Percentiles rank a stretch among this genome's conserved stretches.
Evolutionary conservation across 208 protist genomes (phyloP).

Genomic region (Angomonas deanei): DNA sequence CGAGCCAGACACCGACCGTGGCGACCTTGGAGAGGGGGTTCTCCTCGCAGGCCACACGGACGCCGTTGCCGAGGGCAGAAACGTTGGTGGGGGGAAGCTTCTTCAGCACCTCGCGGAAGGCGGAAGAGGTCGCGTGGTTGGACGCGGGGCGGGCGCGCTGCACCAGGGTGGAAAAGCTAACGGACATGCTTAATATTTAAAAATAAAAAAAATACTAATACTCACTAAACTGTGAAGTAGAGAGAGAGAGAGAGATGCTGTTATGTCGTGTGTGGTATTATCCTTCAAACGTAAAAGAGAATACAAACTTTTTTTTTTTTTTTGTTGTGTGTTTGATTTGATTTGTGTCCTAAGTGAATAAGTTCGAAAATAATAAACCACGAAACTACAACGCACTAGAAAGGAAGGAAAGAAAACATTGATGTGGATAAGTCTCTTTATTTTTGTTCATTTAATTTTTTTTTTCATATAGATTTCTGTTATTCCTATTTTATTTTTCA

Average conservation of each 20-base stretch:
- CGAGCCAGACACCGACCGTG: conserved; percentile 96
- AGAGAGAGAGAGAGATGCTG: conserved; percentile 8
- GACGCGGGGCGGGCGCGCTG: conserved; percentile 75
- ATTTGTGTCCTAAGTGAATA: too few relatives aligned
- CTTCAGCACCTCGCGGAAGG: conserved; percentile 61
- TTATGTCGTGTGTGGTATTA: not conserved
- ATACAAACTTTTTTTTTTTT: too few relatives aligned
- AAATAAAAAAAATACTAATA: conserved; percentile 4
- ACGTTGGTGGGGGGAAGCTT: conserved; percentile 88
- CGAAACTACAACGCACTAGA: too few relatives aligned
- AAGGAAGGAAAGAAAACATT: too few relatives aligned
- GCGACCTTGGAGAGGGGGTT: conserved; percentile 86
- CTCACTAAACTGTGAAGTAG: not conserved
- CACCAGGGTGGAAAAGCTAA: conserved; percentile 80
- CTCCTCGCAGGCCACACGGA: conserved; percentile 96
- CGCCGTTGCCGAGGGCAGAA: conserved; percentile 91
- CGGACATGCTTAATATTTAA: conserved; percentile 45
- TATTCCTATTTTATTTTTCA: too few relatives aligned
- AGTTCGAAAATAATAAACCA: too few relatives aligned
- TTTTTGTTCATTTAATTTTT: too few relatives aligned
- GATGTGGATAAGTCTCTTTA: too few relatives aligned
- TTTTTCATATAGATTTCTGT: too few relatives aligned
- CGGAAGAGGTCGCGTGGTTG: conserved; percentile 54
- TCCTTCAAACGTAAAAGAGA: conserved; percentile 5
- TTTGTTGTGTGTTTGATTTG: too few relatives aligned